Conservation (phyloP, 768 basidiomycete genomes). For the Rhodotorula kratochvilovae region DNA sequence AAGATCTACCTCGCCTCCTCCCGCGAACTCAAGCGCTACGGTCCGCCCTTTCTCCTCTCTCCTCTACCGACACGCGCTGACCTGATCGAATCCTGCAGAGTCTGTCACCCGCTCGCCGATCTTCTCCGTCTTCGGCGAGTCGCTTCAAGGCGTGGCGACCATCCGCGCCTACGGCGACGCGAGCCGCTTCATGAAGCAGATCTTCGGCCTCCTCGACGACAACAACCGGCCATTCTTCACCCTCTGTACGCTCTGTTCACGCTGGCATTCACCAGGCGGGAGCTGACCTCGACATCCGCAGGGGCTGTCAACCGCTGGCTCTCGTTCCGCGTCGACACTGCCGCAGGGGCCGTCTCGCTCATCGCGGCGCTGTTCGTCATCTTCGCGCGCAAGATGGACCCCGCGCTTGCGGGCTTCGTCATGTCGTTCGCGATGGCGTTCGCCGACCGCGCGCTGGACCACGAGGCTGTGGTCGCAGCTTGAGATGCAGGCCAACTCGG, state of each 20-base stretch:
- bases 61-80: accelerated
- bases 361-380: conserved; percentile 48
- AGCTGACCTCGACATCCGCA: too few relatives aligned
- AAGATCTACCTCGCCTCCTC: conserved; percentile 48
- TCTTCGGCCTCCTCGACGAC: conserved; percentile 47
- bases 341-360: conserved; percentile 48
- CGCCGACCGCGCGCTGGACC: conserved; percentile 50
- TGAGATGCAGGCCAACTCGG: conserved; percentile 46
- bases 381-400: conserved; percentile 45
- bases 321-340: conserved; percentile 43
- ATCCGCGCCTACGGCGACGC: conserved; percentile 51
- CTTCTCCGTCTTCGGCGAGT: conserved; percentile 49
- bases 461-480: conserved; percentile 47
- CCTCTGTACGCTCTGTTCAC: conserved; percentile 42
- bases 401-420: conserved; percentile 47
- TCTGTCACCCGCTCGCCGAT: conserved; percentile 49
- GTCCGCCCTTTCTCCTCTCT: conserved; percentile 31
- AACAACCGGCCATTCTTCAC: conserved; percentile 50
- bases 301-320: conserved; percentile 42
- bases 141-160: conserved; percentile 48
- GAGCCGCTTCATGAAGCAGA: conserved; percentile 48
- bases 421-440: conserved; percentile 47
- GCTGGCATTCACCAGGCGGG: too few relatives aligned
- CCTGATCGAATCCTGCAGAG: conserved; percentile 22
- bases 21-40: conserved; percentile 51